Percentiles rank a stretch among this genome's conserved stretches.
These are phyloP conservation scores for Leccinum barrowsii DNA, from an alignment of 768 basidiomycete genomes.

Conservation along the genomic window DNA sequence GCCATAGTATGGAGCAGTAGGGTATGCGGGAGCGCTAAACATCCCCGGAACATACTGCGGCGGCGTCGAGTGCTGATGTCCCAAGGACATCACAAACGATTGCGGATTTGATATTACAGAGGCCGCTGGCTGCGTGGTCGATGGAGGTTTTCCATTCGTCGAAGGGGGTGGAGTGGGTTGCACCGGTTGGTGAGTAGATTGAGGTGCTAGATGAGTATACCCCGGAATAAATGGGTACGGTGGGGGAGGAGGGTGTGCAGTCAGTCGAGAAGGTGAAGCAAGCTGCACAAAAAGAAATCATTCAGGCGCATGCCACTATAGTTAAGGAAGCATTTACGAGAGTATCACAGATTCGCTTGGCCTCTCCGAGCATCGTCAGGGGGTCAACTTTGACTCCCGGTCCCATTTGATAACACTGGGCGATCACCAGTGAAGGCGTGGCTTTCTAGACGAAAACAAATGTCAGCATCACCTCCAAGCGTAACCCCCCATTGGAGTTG, in stretches of 20 bases:
- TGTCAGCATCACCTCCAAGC: conserved; percentile 8
- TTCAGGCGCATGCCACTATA: conserved; percentile 6
- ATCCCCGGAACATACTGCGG: conserved; percentile 42
- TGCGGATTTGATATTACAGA: conserved; percentile 66
- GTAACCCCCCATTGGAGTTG: conserved; percentile 6
- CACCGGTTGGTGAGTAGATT: conserved; percentile 31
- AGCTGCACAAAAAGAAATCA: conserved; percentile 43
- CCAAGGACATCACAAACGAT: conserved; percentile 69
- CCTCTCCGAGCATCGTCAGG: conserved; percentile 67
- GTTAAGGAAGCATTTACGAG: conserved; percentile 44
- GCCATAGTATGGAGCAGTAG: conserved; percentile 62
- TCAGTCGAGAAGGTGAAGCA: conserved; percentile 68
- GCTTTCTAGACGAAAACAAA: conserved; percentile 37
- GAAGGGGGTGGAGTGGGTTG: conserved; percentile 37
- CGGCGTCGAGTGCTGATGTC: conserved; percentile 46
- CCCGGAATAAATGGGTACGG: conserved; percentile 48
- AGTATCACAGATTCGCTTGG: conserved; percentile 73
- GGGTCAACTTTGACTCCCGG: conserved; percentile 70
- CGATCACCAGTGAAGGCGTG: conserved; percentile 66
- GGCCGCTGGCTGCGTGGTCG: conserved; percentile 34
- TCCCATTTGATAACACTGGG: conserved; percentile 78
- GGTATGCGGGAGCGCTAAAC: conserved; percentile 42
- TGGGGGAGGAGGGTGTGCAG: conserved; percentile 62
- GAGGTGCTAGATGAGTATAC: conserved; percentile 25
- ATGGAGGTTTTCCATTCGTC: conserved; percentile 31